Percentiles rank a stretch among this genome's conserved stretches.
These are phyloP conservation scores for Ceratocystis eucalypticola DNA, from an alignment of 2,329 filamentous ascomycete species.

Conservation along the genomic window DNA sequence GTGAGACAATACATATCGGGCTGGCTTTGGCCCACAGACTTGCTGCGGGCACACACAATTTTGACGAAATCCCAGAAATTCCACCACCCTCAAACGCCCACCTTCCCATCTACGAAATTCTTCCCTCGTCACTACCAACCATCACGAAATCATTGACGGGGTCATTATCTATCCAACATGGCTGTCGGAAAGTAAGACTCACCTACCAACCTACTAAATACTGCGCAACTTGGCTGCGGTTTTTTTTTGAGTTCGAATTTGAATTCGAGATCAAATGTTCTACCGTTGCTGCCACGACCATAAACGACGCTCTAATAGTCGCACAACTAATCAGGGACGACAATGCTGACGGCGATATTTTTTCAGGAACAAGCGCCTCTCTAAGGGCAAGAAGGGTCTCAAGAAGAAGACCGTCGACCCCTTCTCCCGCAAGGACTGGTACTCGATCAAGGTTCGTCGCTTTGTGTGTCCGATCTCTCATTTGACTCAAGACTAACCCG, in stretches of 20 bases:
- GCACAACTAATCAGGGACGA: neutral
- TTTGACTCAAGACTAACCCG: slow-evolving; percentile 22
- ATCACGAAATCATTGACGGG: slow-evolving; percentile 33
- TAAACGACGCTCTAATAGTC: neutral
- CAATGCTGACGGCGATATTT: slow-evolving; percentile 22
- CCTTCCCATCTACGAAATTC: slow-evolving; percentile 17
- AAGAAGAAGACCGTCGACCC: slow-evolving; percentile 99
- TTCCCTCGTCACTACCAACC: slow-evolving; percentile 23
- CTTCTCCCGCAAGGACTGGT: slow-evolving; percentile 99
- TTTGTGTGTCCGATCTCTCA: neutral
- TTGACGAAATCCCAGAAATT: slow-evolving; percentile 19
- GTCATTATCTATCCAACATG: slow-evolving; percentile 42
- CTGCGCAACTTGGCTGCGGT: neutral
- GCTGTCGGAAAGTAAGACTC: slow-evolving; percentile 45
- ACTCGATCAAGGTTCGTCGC: slow-evolving; percentile 73
- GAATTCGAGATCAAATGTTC: slow-evolving; percentile 3
- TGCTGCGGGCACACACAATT: slow-evolving; percentile 18
- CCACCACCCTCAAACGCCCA: slow-evolving; percentile 19
- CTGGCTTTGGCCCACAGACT: slow-evolving; percentile 18
- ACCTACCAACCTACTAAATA: neutral
- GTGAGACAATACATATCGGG: slow-evolving; percentile 11
- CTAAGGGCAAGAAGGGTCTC: slow-evolving; percentile 99
- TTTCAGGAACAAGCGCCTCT: slow-evolving; percentile 96
- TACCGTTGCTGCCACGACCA: neutral
- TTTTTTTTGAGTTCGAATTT: neutral